phyloP scores from a whole-genome alignment of 2,329 filamentous ascomycete species.

The Fusarium duplospermum region DNA sequence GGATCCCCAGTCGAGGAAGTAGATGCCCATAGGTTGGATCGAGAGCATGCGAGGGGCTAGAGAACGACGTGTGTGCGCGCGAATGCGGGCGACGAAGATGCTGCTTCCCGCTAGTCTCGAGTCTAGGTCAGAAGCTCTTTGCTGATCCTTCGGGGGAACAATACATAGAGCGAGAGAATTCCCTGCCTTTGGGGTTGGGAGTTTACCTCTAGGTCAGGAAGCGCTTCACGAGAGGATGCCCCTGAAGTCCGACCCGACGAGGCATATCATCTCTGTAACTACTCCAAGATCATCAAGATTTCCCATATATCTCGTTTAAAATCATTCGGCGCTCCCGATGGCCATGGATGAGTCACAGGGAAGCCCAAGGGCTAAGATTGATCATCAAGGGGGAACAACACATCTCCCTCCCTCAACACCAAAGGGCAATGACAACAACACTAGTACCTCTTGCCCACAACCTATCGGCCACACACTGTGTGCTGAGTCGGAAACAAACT shows the following conservation, averaged over 20 bases:
- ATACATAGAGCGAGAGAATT: not conserved
- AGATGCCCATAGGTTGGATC: not conserved
- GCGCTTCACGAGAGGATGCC: not conserved
- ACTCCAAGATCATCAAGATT: not conserved
- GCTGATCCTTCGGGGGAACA: not conserved
- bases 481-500: not conserved
- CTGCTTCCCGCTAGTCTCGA: not conserved
- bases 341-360: not conserved
- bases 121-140: not conserved
- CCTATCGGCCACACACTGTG: not conserved
- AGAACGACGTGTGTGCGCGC: not conserved
- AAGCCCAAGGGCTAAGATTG: not conserved
- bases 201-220: not conserved
- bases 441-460: not conserved
- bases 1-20: slow-evolving; percentile 9
- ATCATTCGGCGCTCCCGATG: not conserved
- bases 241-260: not conserved
- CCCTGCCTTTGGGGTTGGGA: not conserved
- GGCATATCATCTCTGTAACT: not conserved
- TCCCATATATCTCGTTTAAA: not conserved
- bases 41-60: not conserved
- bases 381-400: not conserved
- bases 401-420: not conserved
- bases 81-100: not conserved
- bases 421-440: not conserved